Percentiles rank a stretch among this genome's conserved stretches.
These are phyloP conservation scores for Carpinus fangiana DNA, from an alignment of 306 rosid species.

Conservation along the genomic window DNA sequence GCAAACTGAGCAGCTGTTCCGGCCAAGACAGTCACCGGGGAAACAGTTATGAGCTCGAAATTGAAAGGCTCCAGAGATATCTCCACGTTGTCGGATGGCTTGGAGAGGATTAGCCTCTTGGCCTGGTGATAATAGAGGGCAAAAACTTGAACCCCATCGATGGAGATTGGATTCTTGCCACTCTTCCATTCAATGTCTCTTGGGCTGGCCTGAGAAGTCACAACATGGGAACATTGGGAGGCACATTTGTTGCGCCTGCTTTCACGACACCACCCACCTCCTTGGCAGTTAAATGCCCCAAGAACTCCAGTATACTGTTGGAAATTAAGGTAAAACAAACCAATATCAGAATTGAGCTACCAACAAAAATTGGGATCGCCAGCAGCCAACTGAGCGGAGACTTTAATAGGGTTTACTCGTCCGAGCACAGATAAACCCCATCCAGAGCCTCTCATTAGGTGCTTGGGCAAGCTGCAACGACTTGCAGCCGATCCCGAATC, in stretches of 20 bases:
- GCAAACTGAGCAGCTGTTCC: conserved; percentile 55
- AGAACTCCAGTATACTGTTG: conserved; percentile 76
- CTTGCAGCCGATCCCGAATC: too few relatives aligned
- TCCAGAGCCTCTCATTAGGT: too few relatives aligned
- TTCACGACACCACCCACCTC: conserved; percentile 90
- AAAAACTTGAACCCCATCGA: conserved; percentile 48
- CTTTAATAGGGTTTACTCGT: too few relatives aligned
- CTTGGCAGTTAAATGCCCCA: conserved; percentile 94
- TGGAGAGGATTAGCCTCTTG: conserved; percentile 59
- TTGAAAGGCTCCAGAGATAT: conserved; percentile 81
- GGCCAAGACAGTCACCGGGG: conserved; percentile 53
- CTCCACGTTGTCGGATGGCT: conserved; percentile 49
- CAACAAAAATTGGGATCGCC: too few relatives aligned
- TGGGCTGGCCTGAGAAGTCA: conserved; percentile 51
- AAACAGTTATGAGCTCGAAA: conserved; percentile 77
- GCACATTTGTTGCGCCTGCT: conserved; percentile 70
- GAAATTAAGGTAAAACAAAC: background rate
- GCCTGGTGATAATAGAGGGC: conserved; percentile 66
- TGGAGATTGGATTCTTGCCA: conserved; percentile 58
- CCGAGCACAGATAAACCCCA: too few relatives aligned
- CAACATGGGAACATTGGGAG: conserved; percentile 56
- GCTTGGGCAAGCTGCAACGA: too few relatives aligned
- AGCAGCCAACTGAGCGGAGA: too few relatives aligned
- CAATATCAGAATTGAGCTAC: background rate
- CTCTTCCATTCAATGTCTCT: conserved; percentile 82